Evolutionary conservation across 1,284 basidiomycete species (phyloP), one percentile per base, ranked within the genome.

Genomic region (Mycocalia duriaeana): DNA sequence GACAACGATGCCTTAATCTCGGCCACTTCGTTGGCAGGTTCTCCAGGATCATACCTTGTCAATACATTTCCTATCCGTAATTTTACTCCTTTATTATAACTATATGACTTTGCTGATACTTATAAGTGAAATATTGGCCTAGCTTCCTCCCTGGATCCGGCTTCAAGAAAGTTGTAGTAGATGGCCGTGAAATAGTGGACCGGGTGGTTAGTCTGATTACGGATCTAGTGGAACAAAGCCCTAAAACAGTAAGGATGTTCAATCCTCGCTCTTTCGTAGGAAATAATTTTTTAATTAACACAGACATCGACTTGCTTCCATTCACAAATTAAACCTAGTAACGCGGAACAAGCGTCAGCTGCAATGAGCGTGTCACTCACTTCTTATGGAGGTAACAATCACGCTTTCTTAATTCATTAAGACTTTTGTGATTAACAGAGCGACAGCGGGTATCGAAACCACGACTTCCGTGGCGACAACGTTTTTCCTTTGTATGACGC

Each of bases 1-100:
- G n/a, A 34, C 16, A 44, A 44, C 23, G 42, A 44, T 16, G 26
- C 31, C 16, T 11, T 44, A 3, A 44, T 44, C 22, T 9, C 26
- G 9, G 26, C n/a, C 11, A 22, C 25, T 19, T 44, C 42, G 9
- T n/a, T 9, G 9, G 42, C 42, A 34, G 42, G 25, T 34, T 13
- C 42, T 22, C 42, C 42, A 9, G 42, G 25, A 9, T 25, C 14
- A 19, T 44, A 44, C 22, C 5, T 44, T 20, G 42, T 44, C n/a
- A 44, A 44, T 44, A 18, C 20, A 19, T 46, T 46, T 25, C 44
- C 44, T 19, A 11, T 46, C 18, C 24, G 35, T 46, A 22, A 42
- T 25, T 5, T 5, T 23, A 25, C 3, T 9, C 28, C 19, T 38
- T 9, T 20, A 6, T 46, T 13, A 46, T 36, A 14, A 13, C 4